Base-by-base conservation (phyloP, 2,329 filamentous ascomycete genomes). In the Akanthomyces muscarius region DNA sequence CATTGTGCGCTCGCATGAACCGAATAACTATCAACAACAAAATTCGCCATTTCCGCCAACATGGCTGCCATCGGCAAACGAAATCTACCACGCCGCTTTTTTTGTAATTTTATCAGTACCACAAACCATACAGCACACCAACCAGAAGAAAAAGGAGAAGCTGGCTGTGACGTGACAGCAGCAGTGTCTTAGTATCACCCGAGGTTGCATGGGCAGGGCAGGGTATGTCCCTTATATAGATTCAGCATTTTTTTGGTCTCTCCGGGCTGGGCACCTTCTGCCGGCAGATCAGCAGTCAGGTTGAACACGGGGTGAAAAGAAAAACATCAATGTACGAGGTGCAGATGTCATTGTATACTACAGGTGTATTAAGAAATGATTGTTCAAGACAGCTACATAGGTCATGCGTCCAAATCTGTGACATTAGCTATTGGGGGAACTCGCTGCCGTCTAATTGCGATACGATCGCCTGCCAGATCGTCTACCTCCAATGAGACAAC, bases 401-500 rank as follows among this genome's bases (percentile, higher is more conserved):
- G 16, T 47, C 48, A 28, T 61, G 57, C 21, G 51, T 23, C 44
- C 52, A 45, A 4, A 42, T 44, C 18, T 33, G 45, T 62, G 51
- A 16, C 25, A 18, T n/a, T 4, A 16, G 11, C 11, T 23, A 8
- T 10, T 16, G 18, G 11, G 11, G n/a, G 3, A 36, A 16, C 14
- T 45, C 23, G 21, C 38, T 30, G 21, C 36, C 60, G 50, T 41
- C 23, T 56, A 62, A 11, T 56, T 56, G 13, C 6, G 6, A 47
- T 41, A 23, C 4, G 4, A 13, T 30, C 44, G 52, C 18, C 36
- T 55, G 45, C 42, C 23, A 11, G 45, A 10, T 23, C 45, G 44
- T 62, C 52, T 25, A 23, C 50, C 41, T 13, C 55, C 62, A 50
- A 57, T 38, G 18, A 62, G 30, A 61, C 71, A 73, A 4, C 65